A percentile compares a stretch with the other conserved stretches of the same genome.
phyloP scores from a whole-genome alignment of 2,329 filamentous ascomycete genomes.

The Fusarium devonianum region DNA sequence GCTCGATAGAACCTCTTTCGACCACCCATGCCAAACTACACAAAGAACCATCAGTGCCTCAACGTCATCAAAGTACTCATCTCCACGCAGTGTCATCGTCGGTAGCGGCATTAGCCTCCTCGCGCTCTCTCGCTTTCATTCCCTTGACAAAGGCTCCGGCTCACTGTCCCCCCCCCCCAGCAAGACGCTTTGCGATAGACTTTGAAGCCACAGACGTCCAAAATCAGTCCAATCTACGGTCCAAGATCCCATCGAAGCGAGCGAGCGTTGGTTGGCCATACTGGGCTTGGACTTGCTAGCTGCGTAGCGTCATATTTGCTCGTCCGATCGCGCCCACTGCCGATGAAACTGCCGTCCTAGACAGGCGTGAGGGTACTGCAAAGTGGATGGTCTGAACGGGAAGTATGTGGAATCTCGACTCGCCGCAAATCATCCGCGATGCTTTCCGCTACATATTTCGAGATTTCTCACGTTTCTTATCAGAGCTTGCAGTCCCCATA shows the following conservation, averaged over 20 bases:
- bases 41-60: neutral
- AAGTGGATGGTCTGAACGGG: too few relatives aligned
- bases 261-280: neutral
- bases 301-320: too few relatives aligned
- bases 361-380: neutral
- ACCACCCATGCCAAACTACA: too few relatives aligned
- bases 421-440: neutral
- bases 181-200: conserved; percentile 2
- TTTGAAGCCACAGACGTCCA: conserved; percentile 24
- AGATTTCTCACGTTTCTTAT: neutral
- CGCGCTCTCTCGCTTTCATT: too few relatives aligned
- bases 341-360: conserved; percentile 8
- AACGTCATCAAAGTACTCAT: conserved; percentile 4
- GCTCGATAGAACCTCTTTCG: neutral
- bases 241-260: conserved; percentile 26
- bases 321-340: neutral
- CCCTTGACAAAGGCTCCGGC: too few relatives aligned
- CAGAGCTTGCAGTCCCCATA: too few relatives aligned
- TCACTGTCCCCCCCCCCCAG: too few relatives aligned
- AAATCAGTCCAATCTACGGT: conserved; percentile 21
- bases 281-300: neutral
- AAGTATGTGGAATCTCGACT: neutral
- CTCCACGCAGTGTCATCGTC: conserved; percentile 1
- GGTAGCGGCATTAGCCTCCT: neutral
- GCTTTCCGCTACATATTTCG: neutral